These are phyloP conservation scores for Pachysandra terminalis DNA, from an alignment of 164 flowering plant species.

Conservation along the genomic window DNA sequence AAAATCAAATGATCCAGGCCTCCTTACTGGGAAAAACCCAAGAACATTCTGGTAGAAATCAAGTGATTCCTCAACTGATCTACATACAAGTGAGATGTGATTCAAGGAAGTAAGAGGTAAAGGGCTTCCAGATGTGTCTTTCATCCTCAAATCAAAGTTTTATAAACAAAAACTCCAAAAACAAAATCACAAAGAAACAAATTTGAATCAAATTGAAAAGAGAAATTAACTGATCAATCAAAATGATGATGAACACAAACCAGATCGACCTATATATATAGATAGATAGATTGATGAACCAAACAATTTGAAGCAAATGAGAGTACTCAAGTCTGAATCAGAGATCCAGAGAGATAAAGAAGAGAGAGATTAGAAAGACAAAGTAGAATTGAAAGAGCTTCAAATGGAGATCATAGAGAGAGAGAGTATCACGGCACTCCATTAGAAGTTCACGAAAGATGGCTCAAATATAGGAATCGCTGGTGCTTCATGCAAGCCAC, in stretches of 20 bases:
- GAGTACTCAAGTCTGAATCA: no score
- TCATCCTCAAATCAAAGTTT: slow-evolving; percentile 14
- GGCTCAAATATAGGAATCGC: no score
- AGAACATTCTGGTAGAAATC: slow-evolving; percentile 58
- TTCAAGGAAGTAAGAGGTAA: slow-evolving; percentile 62
- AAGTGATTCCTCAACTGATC: slow-evolving; percentile 57
- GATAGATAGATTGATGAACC: no score
- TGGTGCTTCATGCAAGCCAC: background rate
- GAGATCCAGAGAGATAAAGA: no score
- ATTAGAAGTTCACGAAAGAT: no score
- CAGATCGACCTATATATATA: no score
- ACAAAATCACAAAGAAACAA: background rate
- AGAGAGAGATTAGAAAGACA: background rate
- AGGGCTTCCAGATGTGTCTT: slow-evolving; percentile 37
- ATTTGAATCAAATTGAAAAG: background rate
- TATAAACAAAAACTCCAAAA: background rate
- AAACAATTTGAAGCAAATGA: no score
- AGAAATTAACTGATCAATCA: background rate
- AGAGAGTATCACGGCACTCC: slow-evolving; percentile 8
- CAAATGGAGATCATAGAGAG: background rate
- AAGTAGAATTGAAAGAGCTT: background rate
- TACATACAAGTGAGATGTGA: slow-evolving; percentile 68
- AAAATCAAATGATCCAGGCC: slow-evolving; percentile 82
- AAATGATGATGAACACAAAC: no score
- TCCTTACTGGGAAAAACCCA: slow-evolving; percentile 62